Conservation (phyloP, 345 rosid species). For the Combretum micranthum region DNA sequence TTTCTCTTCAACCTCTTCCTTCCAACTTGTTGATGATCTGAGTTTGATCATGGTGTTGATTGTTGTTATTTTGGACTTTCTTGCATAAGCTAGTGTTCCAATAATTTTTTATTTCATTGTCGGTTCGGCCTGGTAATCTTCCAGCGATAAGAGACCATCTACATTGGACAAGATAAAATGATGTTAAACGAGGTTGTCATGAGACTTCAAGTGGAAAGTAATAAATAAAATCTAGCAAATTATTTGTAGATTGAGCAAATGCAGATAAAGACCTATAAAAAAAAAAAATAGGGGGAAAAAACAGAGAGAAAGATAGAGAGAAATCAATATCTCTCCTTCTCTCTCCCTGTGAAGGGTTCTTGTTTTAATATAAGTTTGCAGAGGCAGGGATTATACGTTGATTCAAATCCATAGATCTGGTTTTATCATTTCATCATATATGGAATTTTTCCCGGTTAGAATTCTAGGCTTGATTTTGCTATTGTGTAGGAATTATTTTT, state of each 20-base stretch:
- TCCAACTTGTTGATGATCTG: background rate
- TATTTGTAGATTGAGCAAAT: background rate
- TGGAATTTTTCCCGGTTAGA: too few species aligned
- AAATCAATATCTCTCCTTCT: too few species aligned
- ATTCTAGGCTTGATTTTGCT: too few species aligned
- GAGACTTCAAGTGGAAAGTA: background rate
- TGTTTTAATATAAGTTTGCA: too few species aligned
- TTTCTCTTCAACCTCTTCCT: background rate
- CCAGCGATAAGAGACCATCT: conserved; percentile 19
- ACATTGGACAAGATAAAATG: background rate
- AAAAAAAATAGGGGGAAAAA: too few species aligned
- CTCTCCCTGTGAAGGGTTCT: too few species aligned
- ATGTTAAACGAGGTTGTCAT: background rate
- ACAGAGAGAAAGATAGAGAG: too few species aligned
- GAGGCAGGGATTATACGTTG: too few species aligned
- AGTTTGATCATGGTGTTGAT: background rate
- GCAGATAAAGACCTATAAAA: too few species aligned
- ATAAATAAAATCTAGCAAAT: background rate
- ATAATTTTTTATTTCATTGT: conserved; percentile 18
- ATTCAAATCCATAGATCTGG: too few species aligned
- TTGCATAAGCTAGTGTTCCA: conserved; percentile 18
- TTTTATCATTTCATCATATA: too few species aligned
- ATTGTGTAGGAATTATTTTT: too few species aligned
- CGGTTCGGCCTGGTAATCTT: conserved; percentile 19
- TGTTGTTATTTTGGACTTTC: background rate